A percentile compares a stretch with the other conserved stretches of the same genome.
Evolutionary conservation across 2,329 filamentous ascomycete species (phyloP).

Genomic region (Zasmidium angulare): DNA sequence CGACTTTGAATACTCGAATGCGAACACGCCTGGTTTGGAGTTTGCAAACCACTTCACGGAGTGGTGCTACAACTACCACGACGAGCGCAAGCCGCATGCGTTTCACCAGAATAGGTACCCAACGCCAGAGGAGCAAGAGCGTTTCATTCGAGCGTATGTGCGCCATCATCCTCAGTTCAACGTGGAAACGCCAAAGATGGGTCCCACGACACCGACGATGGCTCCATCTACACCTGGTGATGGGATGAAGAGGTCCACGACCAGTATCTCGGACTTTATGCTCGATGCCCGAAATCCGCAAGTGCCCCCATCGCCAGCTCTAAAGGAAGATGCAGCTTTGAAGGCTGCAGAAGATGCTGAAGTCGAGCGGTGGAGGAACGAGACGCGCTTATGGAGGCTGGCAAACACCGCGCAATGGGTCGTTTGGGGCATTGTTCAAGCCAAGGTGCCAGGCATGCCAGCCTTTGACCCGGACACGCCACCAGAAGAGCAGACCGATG

Average conservation of each 20-base stretch:
- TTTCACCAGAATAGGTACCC: constrained; percentile 75
- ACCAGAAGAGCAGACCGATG: constrained; percentile 17
- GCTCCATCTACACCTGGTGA: constrained; percentile 28
- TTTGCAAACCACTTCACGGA: constrained; percentile 98
- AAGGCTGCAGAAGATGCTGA: constrained; percentile 62
- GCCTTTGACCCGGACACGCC: constrained; percentile 37
- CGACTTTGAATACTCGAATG: constrained; percentile 94
- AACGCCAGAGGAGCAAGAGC: constrained; percentile 73
- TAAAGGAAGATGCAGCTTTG: constrained; percentile 47
- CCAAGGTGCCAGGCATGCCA: constrained; percentile 75
- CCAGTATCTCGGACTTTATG: constrained; percentile 65
- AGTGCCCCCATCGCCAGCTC: constrained; percentile 22
- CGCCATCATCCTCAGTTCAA: constrained; percentile 72
- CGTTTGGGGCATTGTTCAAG: constrained; percentile 95
- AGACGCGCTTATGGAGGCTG: constrained; percentile 80
- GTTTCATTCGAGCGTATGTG: constrained; percentile 84
- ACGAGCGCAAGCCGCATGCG: constrained; percentile 58
- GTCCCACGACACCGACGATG: constrained; percentile 28
- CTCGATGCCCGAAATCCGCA: constrained; percentile 63
- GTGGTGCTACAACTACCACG: constrained; percentile 98
- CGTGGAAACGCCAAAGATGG: constrained; percentile 42
- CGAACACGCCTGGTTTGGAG: constrained; percentile 81
- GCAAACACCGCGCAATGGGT: constrained; percentile 90
- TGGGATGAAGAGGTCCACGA: constrained; percentile 35
- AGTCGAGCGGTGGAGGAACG: constrained; percentile 69